A percentile compares a stretch with the other conserved stretches of the same genome.
Conservation (phyloP, 2,329 filamentous ascomycete genomes). For the Verticillium alfalfae region DNA sequence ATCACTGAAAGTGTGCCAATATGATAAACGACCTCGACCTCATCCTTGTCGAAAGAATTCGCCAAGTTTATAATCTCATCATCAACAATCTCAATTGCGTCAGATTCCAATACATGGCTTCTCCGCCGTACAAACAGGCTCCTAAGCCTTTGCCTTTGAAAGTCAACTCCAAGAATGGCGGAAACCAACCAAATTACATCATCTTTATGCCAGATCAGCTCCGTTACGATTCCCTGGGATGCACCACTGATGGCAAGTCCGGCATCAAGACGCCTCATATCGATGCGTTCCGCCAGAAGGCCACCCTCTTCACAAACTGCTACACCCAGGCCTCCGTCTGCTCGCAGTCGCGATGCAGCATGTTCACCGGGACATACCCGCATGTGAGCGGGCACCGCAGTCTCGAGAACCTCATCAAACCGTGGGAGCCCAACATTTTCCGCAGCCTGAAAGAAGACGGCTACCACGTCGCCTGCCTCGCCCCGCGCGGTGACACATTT, state of each 20-base stretch:
- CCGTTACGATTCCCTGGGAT: constrained; percentile 34
- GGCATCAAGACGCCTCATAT: constrained; percentile 31
- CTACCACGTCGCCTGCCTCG: constrained; percentile 39
- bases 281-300: constrained; percentile 28
- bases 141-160: constrained; percentile 16
- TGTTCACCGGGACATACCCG: constrained; percentile 39
- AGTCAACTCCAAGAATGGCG: constrained; percentile 19
- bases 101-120: neutral
- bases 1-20: neutral
- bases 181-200: constrained; percentile 24
- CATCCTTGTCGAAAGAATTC: neutral
- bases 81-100: neutral
- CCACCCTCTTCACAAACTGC: constrained; percentile 35
- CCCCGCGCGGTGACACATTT: constrained; percentile 33
- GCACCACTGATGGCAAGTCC: constrained; percentile 15
- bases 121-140: neutral
- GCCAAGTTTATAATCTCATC: neutral
- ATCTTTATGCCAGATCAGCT: constrained; percentile 43
- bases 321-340: constrained; percentile 38
- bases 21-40: neutral
- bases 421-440: constrained; percentile 40
- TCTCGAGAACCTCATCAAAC: constrained; percentile 39
- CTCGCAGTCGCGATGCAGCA: constrained; percentile 36
- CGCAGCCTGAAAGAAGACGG: constrained; percentile 33
- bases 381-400: constrained; percentile 37